Conservation (phyloP, 2,329 filamentous ascomycete species). For the Fusarium brevicatenulatum region DNA sequence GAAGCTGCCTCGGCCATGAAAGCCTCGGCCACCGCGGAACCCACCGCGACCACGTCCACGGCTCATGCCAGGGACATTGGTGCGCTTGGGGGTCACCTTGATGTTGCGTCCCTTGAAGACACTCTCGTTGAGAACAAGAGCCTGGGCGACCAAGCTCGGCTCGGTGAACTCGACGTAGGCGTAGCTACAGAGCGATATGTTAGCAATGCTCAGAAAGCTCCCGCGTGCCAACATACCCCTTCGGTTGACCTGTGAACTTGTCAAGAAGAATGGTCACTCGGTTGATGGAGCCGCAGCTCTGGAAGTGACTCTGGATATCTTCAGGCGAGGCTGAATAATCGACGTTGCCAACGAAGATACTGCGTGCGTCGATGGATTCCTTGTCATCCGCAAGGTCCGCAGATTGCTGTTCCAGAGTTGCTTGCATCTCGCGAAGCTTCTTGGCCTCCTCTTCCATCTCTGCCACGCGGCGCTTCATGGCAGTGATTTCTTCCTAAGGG, state of each 20-base stretch:
- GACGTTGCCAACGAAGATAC: constrained; percentile 98
- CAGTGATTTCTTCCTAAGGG: constrained; percentile 78
- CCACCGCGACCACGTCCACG: constrained; percentile 68
- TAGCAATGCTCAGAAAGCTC: constrained; percentile 16
- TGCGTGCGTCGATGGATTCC: constrained; percentile 93
- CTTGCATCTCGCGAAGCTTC: constrained; percentile 88
- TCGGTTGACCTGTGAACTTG: constrained; percentile 99
- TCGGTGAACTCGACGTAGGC: constrained; percentile 99
- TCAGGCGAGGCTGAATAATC: constrained; percentile 97
- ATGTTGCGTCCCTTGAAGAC: constrained; percentile 94
- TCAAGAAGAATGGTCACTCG: constrained; percentile 96
- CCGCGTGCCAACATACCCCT: constrained; percentile 74
- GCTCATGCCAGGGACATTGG: constrained; percentile 94
- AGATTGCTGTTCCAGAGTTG: constrained; percentile 83
- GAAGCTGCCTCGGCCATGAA: constrained; percentile 65
- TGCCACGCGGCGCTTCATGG: constrained; percentile 86
- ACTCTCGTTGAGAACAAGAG: constrained; percentile 95
- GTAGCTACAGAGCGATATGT: constrained; percentile 70
- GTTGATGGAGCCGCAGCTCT: constrained; percentile 97
- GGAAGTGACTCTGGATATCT: constrained; percentile 96
- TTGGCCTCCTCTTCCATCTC: constrained; percentile 93
- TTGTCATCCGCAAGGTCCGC: constrained; percentile 90
- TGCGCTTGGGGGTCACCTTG: constrained; percentile 95
- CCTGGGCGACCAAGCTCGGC: constrained; percentile 90
- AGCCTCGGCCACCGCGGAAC: constrained; percentile 58